A percentile compares a stretch with the other conserved stretches of the same genome.
Evolutionary conservation across 371 early-diverging fungal species (phyloP).

Genomic region (Mucor irregularis): DNA sequence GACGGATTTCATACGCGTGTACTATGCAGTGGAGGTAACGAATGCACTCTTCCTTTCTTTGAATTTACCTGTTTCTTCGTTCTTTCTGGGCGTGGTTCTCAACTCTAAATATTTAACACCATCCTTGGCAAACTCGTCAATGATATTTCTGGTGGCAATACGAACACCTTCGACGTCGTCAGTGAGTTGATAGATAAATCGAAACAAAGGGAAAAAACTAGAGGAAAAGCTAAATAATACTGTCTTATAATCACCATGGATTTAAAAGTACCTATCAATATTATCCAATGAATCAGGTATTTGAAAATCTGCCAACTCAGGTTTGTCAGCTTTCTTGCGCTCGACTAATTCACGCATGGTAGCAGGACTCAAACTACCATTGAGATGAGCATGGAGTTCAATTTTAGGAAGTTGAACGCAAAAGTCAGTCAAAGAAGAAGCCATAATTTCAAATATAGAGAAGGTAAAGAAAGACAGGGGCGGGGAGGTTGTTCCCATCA

Average conservation of each 20-base stretch:
- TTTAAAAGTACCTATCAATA: conserved; percentile 34
- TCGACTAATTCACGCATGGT: conserved; percentile 47
- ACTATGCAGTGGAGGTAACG: neutral
- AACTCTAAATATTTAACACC: conserved; percentile 64
- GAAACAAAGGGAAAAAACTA: conserved; percentile 62
- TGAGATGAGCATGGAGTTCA: conserved; percentile 68
- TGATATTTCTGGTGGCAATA: conserved; percentile 44
- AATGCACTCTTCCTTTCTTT: neutral
- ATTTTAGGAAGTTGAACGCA: conserved; percentile 53
- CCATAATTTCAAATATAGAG: neutral
- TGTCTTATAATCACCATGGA: neutral
- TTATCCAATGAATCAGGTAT: conserved; percentile 37
- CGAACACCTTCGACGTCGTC: conserved; percentile 46
- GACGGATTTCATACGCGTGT: too few relatives aligned
- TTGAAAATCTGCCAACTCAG: conserved; percentile 34
- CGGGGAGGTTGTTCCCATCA: too few relatives aligned
- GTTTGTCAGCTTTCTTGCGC: conserved; percentile 39
- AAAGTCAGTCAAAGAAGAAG: conserved; percentile 18
- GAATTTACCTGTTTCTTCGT: conserved; percentile 36
- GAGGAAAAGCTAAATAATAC: neutral
- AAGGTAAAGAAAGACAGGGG: neutral
- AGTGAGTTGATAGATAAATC: conserved; percentile 58
- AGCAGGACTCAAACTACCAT: conserved; percentile 54
- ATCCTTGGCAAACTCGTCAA: conserved; percentile 57
- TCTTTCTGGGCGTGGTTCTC: conserved; percentile 58